These are phyloP conservation scores for Hymenoscyphus fructigenus DNA, from an alignment of 2,329 filamentous ascomycete genomes.

Conservation along the genomic window DNA sequence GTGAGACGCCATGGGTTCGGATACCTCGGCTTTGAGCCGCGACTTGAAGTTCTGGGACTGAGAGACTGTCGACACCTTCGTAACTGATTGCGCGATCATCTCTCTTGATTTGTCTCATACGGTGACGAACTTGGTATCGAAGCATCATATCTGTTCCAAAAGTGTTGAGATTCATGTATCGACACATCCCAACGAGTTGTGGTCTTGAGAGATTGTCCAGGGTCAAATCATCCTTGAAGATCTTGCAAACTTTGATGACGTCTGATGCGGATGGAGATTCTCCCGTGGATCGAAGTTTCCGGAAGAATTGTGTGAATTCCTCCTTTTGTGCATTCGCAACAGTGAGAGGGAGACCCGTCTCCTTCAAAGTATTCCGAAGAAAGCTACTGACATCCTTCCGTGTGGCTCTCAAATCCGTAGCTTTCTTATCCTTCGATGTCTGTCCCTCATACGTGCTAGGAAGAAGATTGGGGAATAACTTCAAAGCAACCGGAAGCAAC, in stretches of 20 bases:
- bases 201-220: constrained; percentile 95
- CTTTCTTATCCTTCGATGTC: constrained; percentile 87
- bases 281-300: constrained; percentile 88
- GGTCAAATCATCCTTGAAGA: constrained; percentile 96
- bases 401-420: constrained; percentile 74
- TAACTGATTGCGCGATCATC: constrained; percentile 93
- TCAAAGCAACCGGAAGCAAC: constrained; percentile 85
- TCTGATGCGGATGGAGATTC: constrained; percentile 86
- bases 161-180: constrained; percentile 96
- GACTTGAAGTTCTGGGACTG: constrained; percentile 88
- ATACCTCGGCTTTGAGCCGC: constrained; percentile 91
- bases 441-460: constrained; percentile 96
- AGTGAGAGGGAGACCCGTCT: constrained; percentile 89
- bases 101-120: constrained; percentile 98
- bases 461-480: constrained; percentile 94
- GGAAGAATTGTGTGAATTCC: constrained; percentile 96
- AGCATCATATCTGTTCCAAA: constrained; percentile 98
- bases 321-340: constrained; percentile 82
- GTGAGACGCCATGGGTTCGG: constrained; percentile 87
- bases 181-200: constrained; percentile 95
- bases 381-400: constrained; percentile 93
- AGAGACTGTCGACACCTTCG: constrained; percentile 89
- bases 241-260: constrained; percentile 98
- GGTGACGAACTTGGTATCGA: constrained; percentile 92
- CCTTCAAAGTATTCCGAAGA: constrained; percentile 81